Percentiles rank a stretch among this genome's conserved stretches.
These are phyloP conservation scores for Mucor sp. DNA, from an alignment of 371 early-diverging fungal species.

Conservation along the genomic window DNA sequence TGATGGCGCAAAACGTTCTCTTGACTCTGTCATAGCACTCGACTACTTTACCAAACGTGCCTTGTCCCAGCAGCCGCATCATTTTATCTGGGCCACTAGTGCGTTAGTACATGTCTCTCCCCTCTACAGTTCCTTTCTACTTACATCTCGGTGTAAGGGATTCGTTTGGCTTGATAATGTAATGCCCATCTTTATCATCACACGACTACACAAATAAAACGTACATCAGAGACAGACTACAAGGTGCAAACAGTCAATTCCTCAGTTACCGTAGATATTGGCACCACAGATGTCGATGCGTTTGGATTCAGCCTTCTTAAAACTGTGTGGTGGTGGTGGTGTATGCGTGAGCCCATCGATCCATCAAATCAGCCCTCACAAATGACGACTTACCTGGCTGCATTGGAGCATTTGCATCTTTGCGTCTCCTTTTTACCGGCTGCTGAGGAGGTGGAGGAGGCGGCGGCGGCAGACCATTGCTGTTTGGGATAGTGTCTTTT, in stretches of 20 bases:
- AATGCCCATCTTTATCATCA: constrained; percentile 95
- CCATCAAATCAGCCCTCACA: background rate
- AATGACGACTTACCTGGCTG: background rate
- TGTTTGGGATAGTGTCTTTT: constrained; percentile 6
- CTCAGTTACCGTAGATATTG: background rate
- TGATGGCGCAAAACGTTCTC: constrained; percentile 67
- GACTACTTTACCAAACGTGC: constrained; percentile 97
- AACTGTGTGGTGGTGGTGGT: background rate
- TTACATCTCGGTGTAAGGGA: constrained; percentile 77
- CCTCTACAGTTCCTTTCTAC: constrained; percentile 19
- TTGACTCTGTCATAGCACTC: constrained; percentile 78
- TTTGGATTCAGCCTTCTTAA: constrained; percentile 11
- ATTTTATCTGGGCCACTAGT: constrained; percentile 66
- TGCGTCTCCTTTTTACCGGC: constrained; percentile 17
- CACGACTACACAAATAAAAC: constrained; percentile 30
- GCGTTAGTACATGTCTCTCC: background rate
- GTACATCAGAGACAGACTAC: background rate
- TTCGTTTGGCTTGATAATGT: constrained; percentile 74
- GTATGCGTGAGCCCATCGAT: background rate
- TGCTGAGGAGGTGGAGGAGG: constrained; percentile 5
- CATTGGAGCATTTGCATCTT: constrained; percentile 7
- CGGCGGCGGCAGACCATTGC: background rate
- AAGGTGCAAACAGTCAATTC: background rate
- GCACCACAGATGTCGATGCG: background rate
- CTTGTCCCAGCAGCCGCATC: constrained; percentile 87